Percentiles rank a stretch among this genome's conserved stretches.
Conservation (phyloP, 2,329 filamentous ascomycete species). For the Diaporthe batatas region DNA sequence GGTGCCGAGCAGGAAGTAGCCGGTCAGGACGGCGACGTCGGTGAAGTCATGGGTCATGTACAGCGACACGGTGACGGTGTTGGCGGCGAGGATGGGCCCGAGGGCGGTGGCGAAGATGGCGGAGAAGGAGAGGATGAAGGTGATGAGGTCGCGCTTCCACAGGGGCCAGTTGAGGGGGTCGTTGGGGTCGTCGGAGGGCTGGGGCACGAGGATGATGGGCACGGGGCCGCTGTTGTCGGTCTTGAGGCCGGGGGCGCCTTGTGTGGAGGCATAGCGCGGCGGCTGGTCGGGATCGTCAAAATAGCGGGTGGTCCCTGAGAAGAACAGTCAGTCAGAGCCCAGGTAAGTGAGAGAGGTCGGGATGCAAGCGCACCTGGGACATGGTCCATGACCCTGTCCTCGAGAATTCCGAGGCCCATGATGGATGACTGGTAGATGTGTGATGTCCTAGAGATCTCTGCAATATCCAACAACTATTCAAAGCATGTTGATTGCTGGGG, state of each 20-base stretch:
- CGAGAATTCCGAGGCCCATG: constrained; percentile 82
- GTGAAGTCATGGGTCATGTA: constrained; percentile 77
- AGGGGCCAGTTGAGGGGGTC: constrained; percentile 90
- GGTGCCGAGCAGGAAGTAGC: constrained; percentile 87
- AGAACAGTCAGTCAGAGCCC: constrained; percentile 26
- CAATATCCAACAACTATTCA: not conserved
- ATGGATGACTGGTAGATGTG: constrained; percentile 42
- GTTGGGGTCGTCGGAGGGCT: constrained; percentile 91
- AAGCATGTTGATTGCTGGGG: constrained; percentile 19
- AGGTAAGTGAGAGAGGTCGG: no score
- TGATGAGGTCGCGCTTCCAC: constrained; percentile 86
- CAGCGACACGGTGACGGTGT: constrained; percentile 82
- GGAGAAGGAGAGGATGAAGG: constrained; percentile 81
- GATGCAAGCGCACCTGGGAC: no score
- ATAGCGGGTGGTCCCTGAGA: constrained; percentile 71
- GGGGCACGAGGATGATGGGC: constrained; percentile 87
- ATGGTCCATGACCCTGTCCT: constrained; percentile 74
- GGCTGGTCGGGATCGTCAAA: constrained; percentile 70
- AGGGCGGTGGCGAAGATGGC: constrained; percentile 88
- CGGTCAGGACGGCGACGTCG: constrained; percentile 84
- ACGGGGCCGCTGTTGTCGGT: constrained; percentile 76
- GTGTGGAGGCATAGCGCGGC: constrained; percentile 58
- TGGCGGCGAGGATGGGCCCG: constrained; percentile 88
- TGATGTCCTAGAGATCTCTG: not conserved
- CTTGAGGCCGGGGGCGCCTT: constrained; percentile 69